Evolutionary conservation across 139 green algal genomes (phyloP), one percentile per base, ranked within the genome.

Genomic region (Parachlorella kessleri): DNA sequence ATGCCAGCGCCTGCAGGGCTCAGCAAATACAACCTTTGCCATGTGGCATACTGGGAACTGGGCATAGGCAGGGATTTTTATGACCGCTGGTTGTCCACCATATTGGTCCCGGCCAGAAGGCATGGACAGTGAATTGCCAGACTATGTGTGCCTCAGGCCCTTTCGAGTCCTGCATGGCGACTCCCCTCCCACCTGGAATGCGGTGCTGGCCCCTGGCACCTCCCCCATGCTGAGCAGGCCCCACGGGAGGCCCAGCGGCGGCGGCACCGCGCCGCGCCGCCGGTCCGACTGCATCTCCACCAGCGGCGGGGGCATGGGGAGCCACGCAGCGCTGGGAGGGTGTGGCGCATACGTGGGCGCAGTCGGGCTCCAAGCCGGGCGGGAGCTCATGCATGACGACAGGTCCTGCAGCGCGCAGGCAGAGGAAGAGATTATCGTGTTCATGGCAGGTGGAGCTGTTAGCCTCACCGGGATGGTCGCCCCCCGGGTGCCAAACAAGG

Each of bases 201-300:
- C 7, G 2, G 76, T 81, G 37, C 36, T 26, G 37, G 40, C 39
- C 40, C 76, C 76, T 1, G 76, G 76, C 30, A 42, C 67, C 28
- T 70, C 53, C 3, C 33, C 67, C 76, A 76, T 70, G 67, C 68
- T 64, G 53, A 81, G 76, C 76, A 81, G 67, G 53, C 53, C 64
- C 53, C 74, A 54, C 37, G 76, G 54, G 2, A 81, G 37, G 37
- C 76, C 76, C 54, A 81, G 54, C 53, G 54, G 76, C 3, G 24
- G 21, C 18, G 68, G 76, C 38, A 18, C 18, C 23, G 76, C 76
- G 10, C 48, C 75, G 26, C 66, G 66, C 42, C 75, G 75, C 3
- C 24, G 33, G 33, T 76, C 68, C 7, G 53, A n/a, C 18, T 42
- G 76, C 54, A 76, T 36, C 76, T 70, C 54, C 1, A n/a, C 26